Evolutionary conservation across 495 filamentous ascomycete genomes (phyloP).

Genomic region (Penicilliopsis zonata): DNA sequence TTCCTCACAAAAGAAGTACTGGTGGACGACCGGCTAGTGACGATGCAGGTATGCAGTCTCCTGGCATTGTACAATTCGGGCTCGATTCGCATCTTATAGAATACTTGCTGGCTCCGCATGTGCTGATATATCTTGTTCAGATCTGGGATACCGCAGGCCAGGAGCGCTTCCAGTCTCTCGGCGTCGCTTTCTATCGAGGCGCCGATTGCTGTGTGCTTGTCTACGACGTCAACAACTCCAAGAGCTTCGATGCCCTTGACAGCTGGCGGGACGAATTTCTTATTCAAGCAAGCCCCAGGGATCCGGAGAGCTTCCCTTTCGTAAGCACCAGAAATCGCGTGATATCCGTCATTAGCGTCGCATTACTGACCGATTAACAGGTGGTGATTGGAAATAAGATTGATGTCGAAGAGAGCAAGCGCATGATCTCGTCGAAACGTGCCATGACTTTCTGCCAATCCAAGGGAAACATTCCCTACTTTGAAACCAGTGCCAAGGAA

Average conservation of each 20-base stretch:
- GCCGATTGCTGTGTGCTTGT: constrained; percentile 98
- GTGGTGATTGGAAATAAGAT: constrained; percentile 98
- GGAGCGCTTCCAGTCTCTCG: constrained; percentile 93
- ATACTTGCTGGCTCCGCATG: background rate
- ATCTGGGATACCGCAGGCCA: constrained; percentile 98
- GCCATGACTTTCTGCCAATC: constrained; percentile 96
- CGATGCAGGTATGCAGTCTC: constrained; percentile 72
- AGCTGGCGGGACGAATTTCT: constrained; percentile 98
- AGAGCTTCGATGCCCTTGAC: constrained; percentile 96
- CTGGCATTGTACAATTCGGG: background rate
- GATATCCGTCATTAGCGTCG: background rate
- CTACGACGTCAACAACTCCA: constrained; percentile 97
- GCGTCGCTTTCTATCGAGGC: constrained; percentile 95
- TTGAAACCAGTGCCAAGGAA: constrained; percentile 98
- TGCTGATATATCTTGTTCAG: constrained; percentile 29
- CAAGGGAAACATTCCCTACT: constrained; percentile 95
- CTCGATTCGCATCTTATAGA: background rate
- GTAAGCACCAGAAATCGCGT: constrained; percentile 39
- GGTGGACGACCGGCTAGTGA: constrained; percentile 92
- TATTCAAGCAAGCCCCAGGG: constrained; percentile 91
- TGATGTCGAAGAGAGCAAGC: constrained; percentile 94
- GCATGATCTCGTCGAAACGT: constrained; percentile 88
- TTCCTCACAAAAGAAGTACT: constrained; percentile 98
- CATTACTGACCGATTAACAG: constrained; percentile 18
- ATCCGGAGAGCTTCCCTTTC: constrained; percentile 96